Conservation (phyloP, 2,329 filamentous ascomycete species). For the Xylaria sp. region DNA sequence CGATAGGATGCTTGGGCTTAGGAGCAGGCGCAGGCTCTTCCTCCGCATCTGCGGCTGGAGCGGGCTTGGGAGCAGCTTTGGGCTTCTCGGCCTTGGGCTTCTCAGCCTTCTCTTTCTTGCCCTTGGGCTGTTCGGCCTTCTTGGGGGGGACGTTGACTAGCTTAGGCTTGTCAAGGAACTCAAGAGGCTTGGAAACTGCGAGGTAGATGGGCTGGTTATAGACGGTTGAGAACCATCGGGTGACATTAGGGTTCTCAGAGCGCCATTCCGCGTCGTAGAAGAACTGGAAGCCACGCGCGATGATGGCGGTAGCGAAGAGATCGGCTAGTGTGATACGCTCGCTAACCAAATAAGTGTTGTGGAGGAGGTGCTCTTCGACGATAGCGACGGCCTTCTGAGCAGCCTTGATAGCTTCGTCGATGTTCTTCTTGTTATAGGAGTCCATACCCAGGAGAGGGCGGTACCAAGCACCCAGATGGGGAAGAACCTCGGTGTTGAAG, state of each 20-base stretch:
- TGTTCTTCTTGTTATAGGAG: slow-evolving; percentile 97
- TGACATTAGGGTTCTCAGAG: slow-evolving; percentile 81
- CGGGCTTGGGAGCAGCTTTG: slow-evolving; percentile 56
- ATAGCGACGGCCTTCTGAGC: slow-evolving; percentile 74
- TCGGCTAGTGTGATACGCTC: slow-evolving; percentile 98
- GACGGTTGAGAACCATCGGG: slow-evolving; percentile 95
- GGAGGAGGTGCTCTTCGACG: slow-evolving; percentile 86
- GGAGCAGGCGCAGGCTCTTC: slow-evolving; percentile 62
- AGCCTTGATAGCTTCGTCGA: slow-evolving; percentile 81
- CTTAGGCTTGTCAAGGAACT: slow-evolving; percentile 86
- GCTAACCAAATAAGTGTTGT: slow-evolving; percentile 97
- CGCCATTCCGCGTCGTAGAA: slow-evolving; percentile 95
- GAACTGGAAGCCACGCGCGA: slow-evolving; percentile 89
- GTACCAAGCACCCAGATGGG: slow-evolving; percentile 82
- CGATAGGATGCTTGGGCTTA: slow-evolving; percentile 97
- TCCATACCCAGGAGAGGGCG: slow-evolving; percentile 82
- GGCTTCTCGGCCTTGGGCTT: slow-evolving; percentile 35
- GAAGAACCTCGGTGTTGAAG: slow-evolving; percentile 88
- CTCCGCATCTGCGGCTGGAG: slow-evolving; percentile 54
- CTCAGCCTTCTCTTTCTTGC: slow-evolving; percentile 46
- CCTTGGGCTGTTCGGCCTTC: slow-evolving; percentile 78
- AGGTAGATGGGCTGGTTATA: slow-evolving; percentile 93
- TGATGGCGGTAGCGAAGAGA: slow-evolving; percentile 82
- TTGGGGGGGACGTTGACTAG: slow-evolving; percentile 76
- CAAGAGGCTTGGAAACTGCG: slow-evolving; percentile 77